phyloP scores from a whole-genome alignment of 2,329 filamentous ascomycete species.

The Cercospora zeae-maydis region DNA sequence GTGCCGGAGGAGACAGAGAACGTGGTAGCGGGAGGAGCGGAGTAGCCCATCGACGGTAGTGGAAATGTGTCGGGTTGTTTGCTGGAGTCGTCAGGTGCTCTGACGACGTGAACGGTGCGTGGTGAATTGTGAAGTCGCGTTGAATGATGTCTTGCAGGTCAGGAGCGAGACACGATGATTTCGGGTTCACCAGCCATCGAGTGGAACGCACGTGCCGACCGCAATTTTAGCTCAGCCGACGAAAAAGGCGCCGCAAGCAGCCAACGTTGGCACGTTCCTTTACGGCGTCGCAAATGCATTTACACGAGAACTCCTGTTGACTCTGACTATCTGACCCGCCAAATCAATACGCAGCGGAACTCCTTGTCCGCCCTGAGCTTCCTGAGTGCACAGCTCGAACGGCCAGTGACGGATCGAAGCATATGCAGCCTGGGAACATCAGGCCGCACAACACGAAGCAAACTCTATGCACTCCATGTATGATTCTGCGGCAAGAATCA shows the following conservation, averaged over 20 bases:
- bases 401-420: not conserved
- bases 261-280: not conserved
- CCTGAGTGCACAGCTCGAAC: not conserved
- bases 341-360: not conserved
- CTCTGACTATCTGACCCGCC: not conserved
- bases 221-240: conserved; percentile 1
- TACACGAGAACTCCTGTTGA: not conserved
- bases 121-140: not conserved
- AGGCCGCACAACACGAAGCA: not conserved
- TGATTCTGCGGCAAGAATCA: not conserved
- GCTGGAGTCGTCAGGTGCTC: conserved; percentile 18
- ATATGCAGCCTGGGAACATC: not conserved
- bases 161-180: conserved; percentile 6
- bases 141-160: conserved; percentile 1
- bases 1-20: conserved; percentile 35
- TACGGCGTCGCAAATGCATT: not conserved
- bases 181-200: conserved; percentile 2
- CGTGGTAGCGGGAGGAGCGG: conserved; percentile 36
- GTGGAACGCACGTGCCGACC: not conserved
- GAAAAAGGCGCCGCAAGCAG: not conserved
- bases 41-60: conserved; percentile 45
- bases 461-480: not conserved
- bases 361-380: not conserved
- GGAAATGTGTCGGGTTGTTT: conserved; percentile 2
- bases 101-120: conserved; percentile 11